phyloP scores from a whole-genome alignment of 1,139 yeast genomes.

The Spencermartinsiella ligniputridi region DNA sequence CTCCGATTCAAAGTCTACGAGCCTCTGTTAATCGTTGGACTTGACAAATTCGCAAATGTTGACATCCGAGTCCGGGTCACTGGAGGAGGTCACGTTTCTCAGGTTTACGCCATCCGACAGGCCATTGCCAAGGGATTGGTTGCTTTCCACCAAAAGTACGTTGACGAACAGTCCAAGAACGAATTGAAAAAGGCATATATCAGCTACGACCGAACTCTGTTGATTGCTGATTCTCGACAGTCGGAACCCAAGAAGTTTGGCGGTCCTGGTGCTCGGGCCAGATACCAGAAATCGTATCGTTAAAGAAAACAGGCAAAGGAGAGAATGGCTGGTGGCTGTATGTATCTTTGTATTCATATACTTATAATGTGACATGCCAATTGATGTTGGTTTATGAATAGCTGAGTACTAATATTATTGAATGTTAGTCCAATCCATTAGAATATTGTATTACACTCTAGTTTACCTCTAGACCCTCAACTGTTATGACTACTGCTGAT shows the following conservation, averaged over 20 bases:
- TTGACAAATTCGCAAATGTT: conserved; percentile 97
- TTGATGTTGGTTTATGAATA: no score
- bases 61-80: conserved; percentile 99
- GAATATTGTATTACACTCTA: no score
- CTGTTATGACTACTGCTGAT: no score
- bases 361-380: conserved; percentile 1
- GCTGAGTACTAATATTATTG: no score
- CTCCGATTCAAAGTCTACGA: conserved; percentile 99
- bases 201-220: conserved; percentile 98
- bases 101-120: conserved; percentile 99
- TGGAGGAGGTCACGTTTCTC: conserved; percentile 99
- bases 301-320: conserved; percentile 38
- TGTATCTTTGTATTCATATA: neutral
- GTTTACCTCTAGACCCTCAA: no score
- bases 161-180: conserved; percentile 99
- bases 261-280: conserved; percentile 99
- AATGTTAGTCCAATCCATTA: no score
- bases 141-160: conserved; percentile 99
- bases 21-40: conserved; percentile 96
- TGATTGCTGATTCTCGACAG: conserved; percentile 99
- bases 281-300: conserved; percentile 99
- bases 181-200: conserved; percentile 98
- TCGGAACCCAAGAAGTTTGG: conserved; percentile 99
- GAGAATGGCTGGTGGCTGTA: neutral
- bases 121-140: conserved; percentile 99